Conservation (phyloP, 768 basidiomycete genomes). For the Pleurotus tuber-regium region DNA sequence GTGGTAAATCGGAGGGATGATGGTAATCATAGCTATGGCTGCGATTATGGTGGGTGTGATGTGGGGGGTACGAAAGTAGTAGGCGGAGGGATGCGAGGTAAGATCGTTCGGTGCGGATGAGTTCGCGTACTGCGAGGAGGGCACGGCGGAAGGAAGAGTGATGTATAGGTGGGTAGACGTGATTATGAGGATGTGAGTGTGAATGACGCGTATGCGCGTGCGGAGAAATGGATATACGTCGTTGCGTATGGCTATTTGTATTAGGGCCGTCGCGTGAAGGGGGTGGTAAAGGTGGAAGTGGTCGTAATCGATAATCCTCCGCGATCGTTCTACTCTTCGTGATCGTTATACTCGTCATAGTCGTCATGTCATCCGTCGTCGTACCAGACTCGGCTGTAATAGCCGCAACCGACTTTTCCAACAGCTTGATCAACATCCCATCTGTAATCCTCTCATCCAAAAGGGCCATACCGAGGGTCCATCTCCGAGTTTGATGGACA, state of each 20-base stretch:
- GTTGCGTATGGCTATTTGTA: not conserved
- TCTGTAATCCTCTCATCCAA: slow-evolving; percentile 38
- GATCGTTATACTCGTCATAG: no score
- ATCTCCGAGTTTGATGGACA: slow-evolving; percentile 12
- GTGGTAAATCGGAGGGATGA: not conserved
- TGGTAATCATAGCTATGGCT: not conserved
- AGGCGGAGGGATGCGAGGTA: slow-evolving; percentile 16
- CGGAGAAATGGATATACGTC: not conserved
- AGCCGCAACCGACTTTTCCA: slow-evolving; percentile 25
- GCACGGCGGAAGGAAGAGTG: slow-evolving; percentile 20
- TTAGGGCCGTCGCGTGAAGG: not conserved
- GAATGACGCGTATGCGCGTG: not conserved
- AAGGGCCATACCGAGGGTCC: slow-evolving; percentile 32
- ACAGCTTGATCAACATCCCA: slow-evolving; percentile 30
- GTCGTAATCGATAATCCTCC: slow-evolving; percentile 17
- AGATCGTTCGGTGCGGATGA: slow-evolving; percentile 21
- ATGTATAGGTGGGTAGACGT: not conserved
- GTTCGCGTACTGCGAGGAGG: slow-evolving; percentile 25
- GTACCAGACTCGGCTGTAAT: not conserved
- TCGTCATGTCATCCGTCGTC: not conserved
- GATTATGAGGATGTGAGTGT: not conserved
- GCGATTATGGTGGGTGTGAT: not conserved
- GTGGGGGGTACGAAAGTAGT: slow-evolving; percentile 8
- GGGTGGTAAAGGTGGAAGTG: not conserved
- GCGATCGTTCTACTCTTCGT: no score